These are phyloP conservation scores for Aspergillus jensenii DNA, from an alignment of 2,329 filamentous ascomycete species.

Conservation along the genomic window DNA sequence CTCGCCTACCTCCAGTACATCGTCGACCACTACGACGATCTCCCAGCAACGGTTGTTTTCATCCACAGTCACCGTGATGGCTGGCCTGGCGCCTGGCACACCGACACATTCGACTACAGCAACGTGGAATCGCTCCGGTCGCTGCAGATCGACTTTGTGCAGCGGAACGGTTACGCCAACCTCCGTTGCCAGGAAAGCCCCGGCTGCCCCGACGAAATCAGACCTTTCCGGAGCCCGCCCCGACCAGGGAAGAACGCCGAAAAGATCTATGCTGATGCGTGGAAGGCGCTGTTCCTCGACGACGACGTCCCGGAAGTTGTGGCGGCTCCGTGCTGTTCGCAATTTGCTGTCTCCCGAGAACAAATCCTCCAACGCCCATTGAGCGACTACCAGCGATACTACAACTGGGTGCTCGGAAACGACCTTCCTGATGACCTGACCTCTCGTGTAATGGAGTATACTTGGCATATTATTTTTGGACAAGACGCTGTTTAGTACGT, in stretches of 20 bases:
- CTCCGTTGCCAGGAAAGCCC: slow-evolving; percentile 51
- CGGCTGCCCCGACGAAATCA: slow-evolving; percentile 36
- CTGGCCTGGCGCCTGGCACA: slow-evolving; percentile 53
- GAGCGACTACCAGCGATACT: slow-evolving; percentile 47
- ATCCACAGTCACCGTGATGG: slow-evolving; percentile 56
- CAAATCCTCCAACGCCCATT: slow-evolving; percentile 43
- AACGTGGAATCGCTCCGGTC: slow-evolving; percentile 52
- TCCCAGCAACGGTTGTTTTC: slow-evolving; percentile 56
- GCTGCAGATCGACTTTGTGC: slow-evolving; percentile 52
- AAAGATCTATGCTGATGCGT: slow-evolving; percentile 32
- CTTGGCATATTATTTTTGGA: slow-evolving; percentile 53
- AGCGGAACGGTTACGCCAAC: slow-evolving; percentile 57
- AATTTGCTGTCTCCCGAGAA: slow-evolving; percentile 50
- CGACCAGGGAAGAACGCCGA: slow-evolving; percentile 26
- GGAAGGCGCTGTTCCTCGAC: slow-evolving; percentile 41
- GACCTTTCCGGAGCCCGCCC: slow-evolving; percentile 27
- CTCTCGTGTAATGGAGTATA: slow-evolving; percentile 55
- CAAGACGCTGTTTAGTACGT: slow-evolving; percentile 22
- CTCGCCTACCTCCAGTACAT: slow-evolving; percentile 49
- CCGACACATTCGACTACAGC: slow-evolving; percentile 57
- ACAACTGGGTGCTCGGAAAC: slow-evolving; percentile 50
- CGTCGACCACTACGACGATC: slow-evolving; percentile 45
- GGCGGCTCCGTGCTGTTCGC: slow-evolving; percentile 52
- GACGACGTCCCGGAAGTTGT: slow-evolving; percentile 40
- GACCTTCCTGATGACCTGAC: slow-evolving; percentile 46